Base-by-base conservation (phyloP, 768 basidiomycete genomes). In the Tricholoma matsutake region DNA sequence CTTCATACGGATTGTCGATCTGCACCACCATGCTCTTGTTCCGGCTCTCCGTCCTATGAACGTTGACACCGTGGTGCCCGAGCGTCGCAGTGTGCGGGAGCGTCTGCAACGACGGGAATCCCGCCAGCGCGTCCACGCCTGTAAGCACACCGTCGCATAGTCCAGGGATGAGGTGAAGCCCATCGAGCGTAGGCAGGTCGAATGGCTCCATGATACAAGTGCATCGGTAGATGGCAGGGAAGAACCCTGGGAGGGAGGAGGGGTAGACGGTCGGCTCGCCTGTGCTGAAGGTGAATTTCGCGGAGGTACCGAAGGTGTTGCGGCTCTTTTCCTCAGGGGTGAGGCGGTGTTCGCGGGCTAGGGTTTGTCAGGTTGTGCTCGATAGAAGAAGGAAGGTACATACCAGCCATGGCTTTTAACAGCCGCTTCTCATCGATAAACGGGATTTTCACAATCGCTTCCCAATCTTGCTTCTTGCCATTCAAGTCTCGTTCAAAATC, bases 381-480 rank as follows among this genome's bases (percentile, higher is more conserved):
- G 22, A 18, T 31, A 13, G 58, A 51, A 32, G 31, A 34, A 54
- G 53, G 9, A 58, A 14, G 58, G 25, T 20, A 77, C 87, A 67
- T 71, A 92, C 93, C 74, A 32, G 79, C 76, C 96, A 99, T 98
- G 3, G 96, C 92, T 32, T 78, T 78, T 32, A 97, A 76, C 20
- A 99, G 72, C 56, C 93, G 81, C 10, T 75, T 66, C 72, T 96
- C 86, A 51, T 97, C 88, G 62, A 99, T 98, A 74, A 99, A 99
- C 0, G 97, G 97, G 65, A 99, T 98, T 77, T 98, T 98, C 57
- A 99, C 94, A 55, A 98, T 86, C 0, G 97, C 96, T 73, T 99
- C 97, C 97, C 97, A 99, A 25, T 98, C 96, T 66, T 91, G 88
- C 72, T 95, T 98, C 83, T 99, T 99, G 32, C 97, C 97, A 66